Evolutionary conservation across 495 filamentous ascomycete genomes (phyloP), one percentile per base, ranked within the genome.

Genomic region (Annulohypoxylon bovei): DNA sequence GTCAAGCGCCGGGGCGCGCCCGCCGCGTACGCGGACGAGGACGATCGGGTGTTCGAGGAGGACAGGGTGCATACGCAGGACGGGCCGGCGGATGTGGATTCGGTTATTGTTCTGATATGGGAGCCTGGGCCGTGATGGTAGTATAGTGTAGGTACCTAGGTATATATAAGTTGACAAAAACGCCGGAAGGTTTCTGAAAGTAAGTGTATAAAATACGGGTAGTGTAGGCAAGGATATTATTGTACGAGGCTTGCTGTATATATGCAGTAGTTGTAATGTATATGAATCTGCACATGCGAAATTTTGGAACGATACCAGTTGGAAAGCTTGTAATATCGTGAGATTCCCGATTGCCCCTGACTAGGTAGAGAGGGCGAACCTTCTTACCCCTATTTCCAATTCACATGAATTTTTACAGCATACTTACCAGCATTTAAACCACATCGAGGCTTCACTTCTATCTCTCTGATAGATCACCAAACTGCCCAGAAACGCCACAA

Each of bases 41-140:
- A 72, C 23, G 77, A 81, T 44, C 57, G 69, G 25, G 37, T 56
- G 20, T 65, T 67, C 0, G 68, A 65, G 39, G 73, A 65, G 23
- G 75, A 79, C 55, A 75, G 72, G 30, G 65, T 75, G 33, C 68
- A 73, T 18, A 55, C 49, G 16, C 70, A 68, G 9, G 76, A 78
- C 47, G 77, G 75, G 39, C 64, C 57, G 37, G 52, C 73, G 8
- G 70, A 77, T 32, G 60, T 66, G 0, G 77, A 79, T 39, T 79
- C 77, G 47, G 65, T 76, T 16, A 69, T 79, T 44, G 62, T 79
- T 18, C 52, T 79, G 52, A 68, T 79, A 6, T 79, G 77, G 77
- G 73, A 79, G 55, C n/a, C n/a, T n/a, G n/a, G n/a, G n/a, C n/a
- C n/a, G n/a, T n/a, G n/a, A n/a, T n/a, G n/a, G n/a, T n/a, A n/a